These are phyloP conservation scores for Linderniella brevidens DNA, from an alignment of 257 asterid species.

Conservation along the genomic window DNA sequence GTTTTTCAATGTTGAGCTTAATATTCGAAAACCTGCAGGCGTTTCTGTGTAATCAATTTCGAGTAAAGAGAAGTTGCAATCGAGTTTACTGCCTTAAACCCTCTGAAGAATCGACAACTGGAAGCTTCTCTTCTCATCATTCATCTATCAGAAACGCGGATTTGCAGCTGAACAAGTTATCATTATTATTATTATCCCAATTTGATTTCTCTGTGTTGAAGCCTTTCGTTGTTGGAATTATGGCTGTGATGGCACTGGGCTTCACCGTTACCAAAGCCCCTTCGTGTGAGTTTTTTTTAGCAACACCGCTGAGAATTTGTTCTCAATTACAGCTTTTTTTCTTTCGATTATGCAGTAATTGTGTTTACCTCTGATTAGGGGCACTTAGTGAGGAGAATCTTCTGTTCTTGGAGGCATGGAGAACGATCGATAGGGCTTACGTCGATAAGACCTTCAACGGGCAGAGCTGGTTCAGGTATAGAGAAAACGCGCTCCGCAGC, in stretches of 20 bases:
- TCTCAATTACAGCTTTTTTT: background rate
- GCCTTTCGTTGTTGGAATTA: constrained; percentile 38
- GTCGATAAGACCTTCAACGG: constrained; percentile 90
- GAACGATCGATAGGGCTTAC: constrained; percentile 91
- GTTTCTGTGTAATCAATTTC: constrained; percentile 19
- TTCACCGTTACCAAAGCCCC: constrained; percentile 39
- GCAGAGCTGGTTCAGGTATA: constrained; percentile 95
- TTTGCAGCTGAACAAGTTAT: constrained; percentile 10
- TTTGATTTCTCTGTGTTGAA: constrained; percentile 18
- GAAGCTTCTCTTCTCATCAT: constrained; percentile 12
- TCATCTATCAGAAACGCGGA: constrained; percentile 12
- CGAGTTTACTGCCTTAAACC: constrained; percentile 16
- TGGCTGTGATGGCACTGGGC: constrained; percentile 53
- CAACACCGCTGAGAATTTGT: background rate
- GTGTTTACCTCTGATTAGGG: constrained; percentile 26
- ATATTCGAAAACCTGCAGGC: constrained; percentile 19
- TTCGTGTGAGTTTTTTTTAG: constrained; percentile 33
- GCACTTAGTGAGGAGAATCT: constrained; percentile 88
- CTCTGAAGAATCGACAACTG: constrained; percentile 11
- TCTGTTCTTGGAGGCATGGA: constrained; percentile 96
- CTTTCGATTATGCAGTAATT: background rate
- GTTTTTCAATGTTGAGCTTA: too few relatives aligned
- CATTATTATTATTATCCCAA: constrained; percentile 22
- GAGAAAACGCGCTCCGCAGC: constrained; percentile 79
- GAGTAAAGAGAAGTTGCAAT: constrained; percentile 14